Evolutionary conservation across 345 rosid genomes (phyloP).

Genomic region (Hevea brasiliensis): DNA sequence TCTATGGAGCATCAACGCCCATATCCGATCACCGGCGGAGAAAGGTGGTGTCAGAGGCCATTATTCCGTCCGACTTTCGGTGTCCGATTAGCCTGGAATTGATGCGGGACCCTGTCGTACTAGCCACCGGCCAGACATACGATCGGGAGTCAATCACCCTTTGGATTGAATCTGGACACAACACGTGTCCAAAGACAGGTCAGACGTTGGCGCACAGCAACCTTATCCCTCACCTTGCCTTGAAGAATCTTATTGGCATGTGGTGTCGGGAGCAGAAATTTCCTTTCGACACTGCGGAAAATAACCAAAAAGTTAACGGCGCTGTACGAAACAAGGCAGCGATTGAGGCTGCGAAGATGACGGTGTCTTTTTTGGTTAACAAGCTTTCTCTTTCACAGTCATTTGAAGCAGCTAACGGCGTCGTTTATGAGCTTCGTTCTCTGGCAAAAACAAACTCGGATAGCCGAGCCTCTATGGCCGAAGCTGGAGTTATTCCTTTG

Average conservation of each 20-base stretch:
- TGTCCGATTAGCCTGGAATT: slow-evolving; percentile 84
- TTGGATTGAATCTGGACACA: slow-evolving; percentile 91
- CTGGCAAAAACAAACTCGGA: slow-evolving; percentile 69
- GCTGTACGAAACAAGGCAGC: slow-evolving; percentile 50
- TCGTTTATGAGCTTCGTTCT: slow-evolving; percentile 70
- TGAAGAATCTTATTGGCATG: slow-evolving; percentile 68
- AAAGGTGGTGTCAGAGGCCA: slow-evolving; percentile 35
- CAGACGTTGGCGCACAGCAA: slow-evolving; percentile 63
- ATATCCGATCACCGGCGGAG: slow-evolving; percentile 30
- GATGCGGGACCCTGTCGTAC: slow-evolving; percentile 85
- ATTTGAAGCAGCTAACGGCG: slow-evolving; percentile 39
- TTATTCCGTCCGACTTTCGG: slow-evolving; percentile 68
- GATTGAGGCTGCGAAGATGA: slow-evolving; percentile 68
- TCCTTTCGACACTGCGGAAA: slow-evolving; percentile 50
- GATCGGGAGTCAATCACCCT: slow-evolving; percentile 65
- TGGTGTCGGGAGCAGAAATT: slow-evolving; percentile 90
- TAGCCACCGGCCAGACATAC: slow-evolving; percentile 88
- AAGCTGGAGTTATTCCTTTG: slow-evolving; percentile 70
- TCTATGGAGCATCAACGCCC: slow-evolving; percentile 52
- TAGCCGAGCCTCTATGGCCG: slow-evolving; percentile 72
- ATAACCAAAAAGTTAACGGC: slow-evolving; percentile 17
- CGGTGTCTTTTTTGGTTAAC: slow-evolving; percentile 58
- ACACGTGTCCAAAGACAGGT: slow-evolving; percentile 91
- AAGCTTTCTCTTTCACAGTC: slow-evolving; percentile 44
- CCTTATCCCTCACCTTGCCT: slow-evolving; percentile 65